Evolutionary conservation across 2,329 filamentous ascomycete species (phyloP).

Genomic region (Colletotrichum acutatum): DNA sequence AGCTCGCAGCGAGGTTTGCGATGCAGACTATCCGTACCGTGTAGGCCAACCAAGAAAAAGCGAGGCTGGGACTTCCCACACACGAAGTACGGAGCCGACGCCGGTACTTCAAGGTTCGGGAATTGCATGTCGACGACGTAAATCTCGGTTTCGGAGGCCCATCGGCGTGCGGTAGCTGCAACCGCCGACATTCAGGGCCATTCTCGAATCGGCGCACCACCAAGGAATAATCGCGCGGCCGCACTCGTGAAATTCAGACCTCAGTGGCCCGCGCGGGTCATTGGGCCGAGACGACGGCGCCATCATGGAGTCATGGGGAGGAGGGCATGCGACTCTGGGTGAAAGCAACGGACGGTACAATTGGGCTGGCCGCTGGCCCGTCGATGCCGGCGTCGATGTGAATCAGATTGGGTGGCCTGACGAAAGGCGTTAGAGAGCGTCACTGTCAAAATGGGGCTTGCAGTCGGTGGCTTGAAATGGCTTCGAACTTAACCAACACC

Average conservation of each 20-base stretch:
- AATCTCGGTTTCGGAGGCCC: slow-evolving; percentile 23
- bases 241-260: background rate
- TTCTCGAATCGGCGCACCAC: background rate
- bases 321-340: background rate
- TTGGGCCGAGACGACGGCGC: slow-evolving; percentile 7
- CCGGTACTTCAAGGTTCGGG: slow-evolving; percentile 3
- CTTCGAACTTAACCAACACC: background rate
- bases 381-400: slow-evolving; percentile 1
- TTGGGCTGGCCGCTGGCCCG: background rate
- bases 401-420: slow-evolving; percentile 7
- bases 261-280: background rate
- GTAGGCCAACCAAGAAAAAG: background rate
- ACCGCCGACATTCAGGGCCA: background rate
- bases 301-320: background rate
- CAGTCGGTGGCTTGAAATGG: slow-evolving; percentile 28
- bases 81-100: background rate
- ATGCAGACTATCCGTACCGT: background rate
- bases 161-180: slow-evolving; percentile 5
- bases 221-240: background rate
- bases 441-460: slow-evolving; percentile 30
- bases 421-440: slow-evolving; percentile 18
- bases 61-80: slow-evolving; percentile 2
- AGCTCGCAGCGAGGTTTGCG: background rate
- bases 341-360: background rate
- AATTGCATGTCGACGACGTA: slow-evolving; percentile 5